phyloP scores from a whole-genome alignment of 495 filamentous ascomycete species.

The Barbatosphaeria neglecta region DNA sequence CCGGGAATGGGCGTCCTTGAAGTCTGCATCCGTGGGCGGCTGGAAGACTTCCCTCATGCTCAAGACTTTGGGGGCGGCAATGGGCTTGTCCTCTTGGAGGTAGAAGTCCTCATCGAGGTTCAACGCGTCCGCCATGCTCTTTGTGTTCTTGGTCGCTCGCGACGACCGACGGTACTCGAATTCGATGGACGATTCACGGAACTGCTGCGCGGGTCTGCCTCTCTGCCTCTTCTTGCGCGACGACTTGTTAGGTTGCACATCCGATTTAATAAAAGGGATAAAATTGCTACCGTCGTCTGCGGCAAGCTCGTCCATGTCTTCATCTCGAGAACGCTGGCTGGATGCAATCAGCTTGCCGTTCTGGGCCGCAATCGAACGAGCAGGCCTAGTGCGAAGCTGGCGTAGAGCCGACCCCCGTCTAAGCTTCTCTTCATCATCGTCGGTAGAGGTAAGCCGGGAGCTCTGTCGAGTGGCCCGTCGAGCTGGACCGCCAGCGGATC shows the following conservation, averaged over 20 bases:
- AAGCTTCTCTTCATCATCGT: conserved; percentile 7
- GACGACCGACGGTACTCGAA: conserved; percentile 40
- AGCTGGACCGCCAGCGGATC: not conserved
- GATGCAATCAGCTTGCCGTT: not conserved
- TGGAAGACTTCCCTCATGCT: conserved; percentile 62
- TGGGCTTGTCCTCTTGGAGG: conserved; percentile 47
- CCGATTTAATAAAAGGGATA: conserved; percentile 23
- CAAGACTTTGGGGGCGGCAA: conserved; percentile 35
- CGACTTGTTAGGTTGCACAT: conserved; percentile 14
- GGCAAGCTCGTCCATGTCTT: conserved; percentile 35
- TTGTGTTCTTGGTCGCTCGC: conserved; percentile 30
- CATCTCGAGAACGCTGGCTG: conserved; percentile 7
- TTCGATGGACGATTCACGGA: conserved; percentile 29
- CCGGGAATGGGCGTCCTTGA: conserved; percentile 53
- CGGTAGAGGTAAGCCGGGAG: conserved; percentile 10
- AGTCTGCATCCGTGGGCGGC: conserved; percentile 40
- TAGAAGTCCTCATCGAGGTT: conserved; percentile 42
- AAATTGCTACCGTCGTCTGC: conserved; percentile 16
- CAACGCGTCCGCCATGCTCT: conserved; percentile 50
- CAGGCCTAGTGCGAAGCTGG: not conserved
- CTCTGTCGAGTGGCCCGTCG: conserved; percentile 13
- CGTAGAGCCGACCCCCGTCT: no score
- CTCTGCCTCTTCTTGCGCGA: conserved; percentile 4
- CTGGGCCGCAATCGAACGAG: not conserved
- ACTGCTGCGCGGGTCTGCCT: not conserved